phyloP scores from a whole-genome alignment of 495 filamentous ascomycete species.

The Immersiella caudata region DNA sequence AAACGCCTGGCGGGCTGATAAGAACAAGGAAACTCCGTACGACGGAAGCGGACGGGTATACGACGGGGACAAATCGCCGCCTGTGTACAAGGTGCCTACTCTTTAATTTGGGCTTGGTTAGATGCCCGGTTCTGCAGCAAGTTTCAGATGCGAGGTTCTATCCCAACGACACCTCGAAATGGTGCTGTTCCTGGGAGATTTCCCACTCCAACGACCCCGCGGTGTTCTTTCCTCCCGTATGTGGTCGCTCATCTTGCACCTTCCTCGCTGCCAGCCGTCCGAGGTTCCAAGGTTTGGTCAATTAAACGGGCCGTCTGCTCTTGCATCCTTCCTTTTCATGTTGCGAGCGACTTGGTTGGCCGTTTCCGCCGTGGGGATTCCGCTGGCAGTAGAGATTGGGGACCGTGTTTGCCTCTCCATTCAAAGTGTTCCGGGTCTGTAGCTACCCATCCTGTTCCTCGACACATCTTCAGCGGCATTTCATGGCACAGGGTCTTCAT shows the following conservation, averaged over 20 bases:
- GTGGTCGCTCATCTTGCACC: neutral
- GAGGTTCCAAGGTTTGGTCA: neutral
- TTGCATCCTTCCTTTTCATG: neutral
- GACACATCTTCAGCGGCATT: conserved; percentile 19
- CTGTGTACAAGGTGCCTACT: conserved; percentile 29
- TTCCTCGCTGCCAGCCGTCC: neutral
- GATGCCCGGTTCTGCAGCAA: neutral
- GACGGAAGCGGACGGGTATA: conserved; percentile 51
- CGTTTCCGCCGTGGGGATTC: neutral
- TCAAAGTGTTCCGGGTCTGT: conserved; percentile 6
- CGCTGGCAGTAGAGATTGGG: neutral
- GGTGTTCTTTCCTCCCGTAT: neutral
- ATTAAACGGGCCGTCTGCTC: neutral
- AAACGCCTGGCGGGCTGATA: conserved; percentile 32
- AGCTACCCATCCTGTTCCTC: conserved; percentile 18
- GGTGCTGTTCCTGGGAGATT: neutral
- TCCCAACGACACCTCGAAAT: neutral
- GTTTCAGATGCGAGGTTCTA: neutral
- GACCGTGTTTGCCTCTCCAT: neutral
- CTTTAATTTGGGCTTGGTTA: conserved; percentile 18
- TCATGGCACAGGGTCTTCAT: conserved; percentile 19
- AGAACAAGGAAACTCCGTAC: conserved; percentile 45
- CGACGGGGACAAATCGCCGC: conserved; percentile 41
- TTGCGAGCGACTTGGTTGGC: neutral
- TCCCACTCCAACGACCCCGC: neutral